Percentiles rank a stretch among this genome's conserved stretches.
Conservation (phyloP, 225 moss, liverwort and hornwort genomes). For the Marchantia polymorpha region DNA sequence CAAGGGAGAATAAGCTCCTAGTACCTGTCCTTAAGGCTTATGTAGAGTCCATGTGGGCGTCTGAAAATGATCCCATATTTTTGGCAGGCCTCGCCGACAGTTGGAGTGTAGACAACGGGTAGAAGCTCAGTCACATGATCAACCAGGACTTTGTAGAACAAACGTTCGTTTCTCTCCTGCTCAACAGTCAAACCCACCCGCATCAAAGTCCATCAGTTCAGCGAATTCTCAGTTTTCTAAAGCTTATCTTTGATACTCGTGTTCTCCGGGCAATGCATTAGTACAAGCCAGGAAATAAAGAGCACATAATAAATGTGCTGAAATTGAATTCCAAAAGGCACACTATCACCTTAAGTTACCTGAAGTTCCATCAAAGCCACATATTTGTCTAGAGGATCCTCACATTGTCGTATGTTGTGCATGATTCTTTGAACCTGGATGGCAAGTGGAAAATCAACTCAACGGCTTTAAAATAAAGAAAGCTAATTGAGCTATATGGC, state of each 20-base stretch:
- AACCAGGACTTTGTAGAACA: slow-evolving; percentile 82
- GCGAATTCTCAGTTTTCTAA: neutral
- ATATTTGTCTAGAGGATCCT: slow-evolving; percentile 72
- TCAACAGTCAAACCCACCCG: neutral
- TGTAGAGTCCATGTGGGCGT: slow-evolving; percentile 81
- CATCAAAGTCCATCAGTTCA: neutral
- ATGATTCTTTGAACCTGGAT: slow-evolving; percentile 62
- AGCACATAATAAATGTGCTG: too few relatives aligned
- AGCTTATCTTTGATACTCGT: neutral
- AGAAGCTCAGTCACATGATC: slow-evolving; percentile 86
- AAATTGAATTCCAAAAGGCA: neutral
- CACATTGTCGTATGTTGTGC: slow-evolving; percentile 55
- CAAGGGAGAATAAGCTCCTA: neutral
- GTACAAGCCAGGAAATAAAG: too few relatives aligned
- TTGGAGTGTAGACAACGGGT: slow-evolving; percentile 85
- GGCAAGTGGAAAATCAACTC: neutral
- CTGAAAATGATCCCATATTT: slow-evolving; percentile 89
- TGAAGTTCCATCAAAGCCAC: slow-evolving; percentile 78
- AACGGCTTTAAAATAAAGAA: neutral
- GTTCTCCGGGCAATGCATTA: too few relatives aligned
- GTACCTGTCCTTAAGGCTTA: slow-evolving; percentile 73
- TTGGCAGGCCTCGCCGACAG: slow-evolving; percentile 95
- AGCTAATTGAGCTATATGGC: too few relatives aligned
- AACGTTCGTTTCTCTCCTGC: slow-evolving; percentile 85
- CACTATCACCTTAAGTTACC: slow-evolving; percentile 32